Base-by-base conservation (phyloP, 306 rosid genomes). In the Pyrus bretschneideri region DNA sequence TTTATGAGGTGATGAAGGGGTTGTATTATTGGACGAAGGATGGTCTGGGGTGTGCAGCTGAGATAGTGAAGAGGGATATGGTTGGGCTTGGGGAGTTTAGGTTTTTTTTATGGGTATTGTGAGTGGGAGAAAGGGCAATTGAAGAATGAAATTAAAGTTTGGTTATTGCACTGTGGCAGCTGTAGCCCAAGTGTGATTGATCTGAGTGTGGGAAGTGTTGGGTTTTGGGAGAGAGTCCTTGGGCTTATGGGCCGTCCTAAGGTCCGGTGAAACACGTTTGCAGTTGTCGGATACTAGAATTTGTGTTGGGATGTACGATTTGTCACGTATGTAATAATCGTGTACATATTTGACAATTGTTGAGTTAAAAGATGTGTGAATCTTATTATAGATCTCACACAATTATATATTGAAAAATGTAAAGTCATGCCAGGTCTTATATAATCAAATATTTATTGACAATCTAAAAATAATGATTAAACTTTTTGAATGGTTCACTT, bases 141-240 rank as follows among this genome's bases (percentile, higher is more conserved):
- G 74, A 86, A 30, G 57, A 83, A 88, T 73, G 99, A 92, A 60
- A 90, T 95, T 0, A 84, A 73, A 23, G 85, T 86, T 23, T 61
- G 96, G 97, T 1, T 92, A 89, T 89, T 95, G 99, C 97, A 87
- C 90, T 22, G 89, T 95, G 1, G 97, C 93, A 11, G 99, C 99
- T 90, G 93, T 59, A 92, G 97, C 83, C 93, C 96, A 62, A 86
- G 51, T 82, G 93, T 95, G 0, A 80, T 95, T 84, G 96, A 87
- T 68, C 62, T 90, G 12, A 76, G 54, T 25, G 27, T 25, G 27
- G 27, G 27, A 25, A 25, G 2, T 25, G 27, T 25, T 25, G 27
- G 27, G 27, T 1, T 25, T 25, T 25, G 27, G 27, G 27, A 25
- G 27, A 25, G 27, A 25, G 27, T 25, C 27, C 27, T 25, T 25